Evolutionary conservation across 2,329 filamentous ascomycete genomes (phyloP), one percentile per base, ranked within the genome.

Genomic region (Calonectria hawksworthii): DNA sequence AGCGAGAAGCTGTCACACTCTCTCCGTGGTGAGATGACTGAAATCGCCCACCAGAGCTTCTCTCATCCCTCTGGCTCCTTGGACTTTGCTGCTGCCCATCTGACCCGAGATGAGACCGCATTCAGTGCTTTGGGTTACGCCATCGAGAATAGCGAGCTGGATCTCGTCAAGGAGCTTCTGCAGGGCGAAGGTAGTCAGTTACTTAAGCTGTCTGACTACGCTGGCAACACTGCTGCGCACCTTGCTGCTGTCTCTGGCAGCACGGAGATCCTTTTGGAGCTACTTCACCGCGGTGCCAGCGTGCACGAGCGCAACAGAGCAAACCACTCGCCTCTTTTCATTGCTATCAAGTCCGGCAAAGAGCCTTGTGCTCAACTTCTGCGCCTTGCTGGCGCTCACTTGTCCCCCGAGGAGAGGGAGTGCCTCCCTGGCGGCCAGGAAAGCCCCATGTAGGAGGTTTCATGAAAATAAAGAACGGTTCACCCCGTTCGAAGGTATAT

Each of bases 21-120:
- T 14, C 88, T 98, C 28, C 92, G 95, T 65, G 96, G 96, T 59
- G 96, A 98, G 86, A 91, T 98, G 85, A 98, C 95, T 14, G 94
- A 96, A 84, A 90, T 92, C 69, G 89, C 92, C 10, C 88, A 90
- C 56, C 94, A 94, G 16, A 92, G 93, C 75, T 98, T 98, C 85
- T 91, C 93, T 47, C 95, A 96, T 82, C 94, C 94, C 0, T 88
- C 91, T 32, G 91, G 89, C 54, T 89, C 85, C 44, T 82, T 88
- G 59, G 87, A 88, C 71, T 82, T 84, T 66, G 85, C 84, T 23
- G 84, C 86, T 38, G 83, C 84, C 34, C 86, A 85, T 64, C 85
- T 91, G 41, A 88, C 88, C 1, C 79, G 85, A 4, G 83, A 84
- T 75, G 90, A 92, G 75, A 91, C 93, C 52, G 93, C 92, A 91